Evolutionary conservation across 257 asterid species (phyloP), one percentile per base, ranked within the genome.

Genomic region (Gentiana macrophylla): DNA sequence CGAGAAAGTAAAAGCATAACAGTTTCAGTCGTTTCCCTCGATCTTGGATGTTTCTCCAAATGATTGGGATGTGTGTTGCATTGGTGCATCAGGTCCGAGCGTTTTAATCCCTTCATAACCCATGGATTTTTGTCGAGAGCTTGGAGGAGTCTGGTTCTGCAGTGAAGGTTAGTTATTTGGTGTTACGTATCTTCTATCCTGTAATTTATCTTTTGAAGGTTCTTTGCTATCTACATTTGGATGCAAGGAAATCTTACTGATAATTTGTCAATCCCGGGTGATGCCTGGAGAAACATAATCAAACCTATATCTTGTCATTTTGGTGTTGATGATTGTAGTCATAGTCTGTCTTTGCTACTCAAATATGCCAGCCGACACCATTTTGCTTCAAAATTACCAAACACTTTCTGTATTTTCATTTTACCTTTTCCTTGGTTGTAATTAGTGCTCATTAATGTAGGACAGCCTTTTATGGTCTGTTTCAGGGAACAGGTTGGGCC

Each of bases 401-500:
- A 15, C 24, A 15, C 24, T 15, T 15, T 15, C 24, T 15, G 24
- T 15, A 15, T 15, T 37, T 32, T 7, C 37, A 12, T 12, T 37
- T 37, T 33, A 32, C 43, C 47, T 11, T 13, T 59, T 49, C 6
- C 54, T 52, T 41, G 53, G 55, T 55, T 32, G 57, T 66, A 61
- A 37, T 15, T 49, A 45, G 55, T 41, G 56, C 52, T 50, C 43
- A 44, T 53, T 72, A 59, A 53, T 49, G 61, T 73, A 56, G 68
- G 66, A 56, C 61, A 61, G 45, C 50, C 65, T 62, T 56, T 54
- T 35, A 57, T 49, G 15, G 44, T 34, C 57, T 67, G 35, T 78
- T 75, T 61, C 86, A 91, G 98, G 91, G 78, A 70, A 87, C 86
- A 63, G 98, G 98, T 70, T 91, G 98, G 98, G 67, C 69, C 52